Conservation (phyloP, 2,329 filamentous ascomycete species). For the Hymenoscyphus infarciens region DNA sequence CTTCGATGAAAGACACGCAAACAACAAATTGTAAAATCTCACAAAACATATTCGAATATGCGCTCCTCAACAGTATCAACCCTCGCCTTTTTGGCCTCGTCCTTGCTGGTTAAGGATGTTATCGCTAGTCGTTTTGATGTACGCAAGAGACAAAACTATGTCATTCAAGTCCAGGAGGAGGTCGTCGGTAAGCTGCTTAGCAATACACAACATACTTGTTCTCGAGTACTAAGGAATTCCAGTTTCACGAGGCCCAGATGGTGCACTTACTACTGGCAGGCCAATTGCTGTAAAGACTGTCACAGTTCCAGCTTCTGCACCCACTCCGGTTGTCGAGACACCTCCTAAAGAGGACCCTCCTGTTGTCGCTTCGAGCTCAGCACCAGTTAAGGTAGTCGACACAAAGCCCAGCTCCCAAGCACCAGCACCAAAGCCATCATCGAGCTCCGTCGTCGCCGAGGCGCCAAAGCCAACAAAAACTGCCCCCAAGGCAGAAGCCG, state of each 20-base stretch:
- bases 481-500: background rate
- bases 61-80: conserved; percentile 27
- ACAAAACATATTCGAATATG: conserved; percentile 21
- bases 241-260: conserved; percentile 26
- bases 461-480: conserved; percentile 3
- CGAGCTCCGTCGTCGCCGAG: background rate
- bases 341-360: background rate
- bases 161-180: conserved; percentile 18
- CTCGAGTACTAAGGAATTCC: background rate
- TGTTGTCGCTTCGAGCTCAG: background rate
- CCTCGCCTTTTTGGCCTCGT: conserved; percentile 30
- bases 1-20: background rate
- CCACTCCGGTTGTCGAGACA: background rate
- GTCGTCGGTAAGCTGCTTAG: conserved; percentile 8
- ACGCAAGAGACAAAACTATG: conserved; percentile 23
- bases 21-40: background rate
- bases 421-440: background rate
- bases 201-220: background rate
- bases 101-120: conserved; percentile 34
- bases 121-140: conserved; percentile 22
- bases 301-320: conserved; percentile 16
- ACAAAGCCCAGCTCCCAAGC: background rate
- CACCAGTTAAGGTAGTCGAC: background rate
- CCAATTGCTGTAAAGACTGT: conserved; percentile 22
- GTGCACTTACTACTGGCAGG: conserved; percentile 22